Evolutionary conservation across 2,329 filamentous ascomycete species (phyloP), one percentile per base, ranked within the genome.

Genomic region (Davidsoniella neocaledoniae): DNA sequence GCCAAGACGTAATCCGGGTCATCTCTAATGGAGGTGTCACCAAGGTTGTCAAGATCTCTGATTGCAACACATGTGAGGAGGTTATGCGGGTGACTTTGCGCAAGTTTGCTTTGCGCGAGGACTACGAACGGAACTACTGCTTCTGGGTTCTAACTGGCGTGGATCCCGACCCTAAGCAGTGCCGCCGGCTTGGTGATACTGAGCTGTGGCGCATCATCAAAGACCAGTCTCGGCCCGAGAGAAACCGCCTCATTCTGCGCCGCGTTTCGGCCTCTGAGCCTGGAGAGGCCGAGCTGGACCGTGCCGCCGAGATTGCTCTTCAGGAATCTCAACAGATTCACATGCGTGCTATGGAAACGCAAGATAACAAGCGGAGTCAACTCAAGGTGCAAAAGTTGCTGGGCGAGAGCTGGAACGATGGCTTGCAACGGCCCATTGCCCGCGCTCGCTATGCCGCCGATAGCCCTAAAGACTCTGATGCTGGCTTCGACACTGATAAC

Each of bases 201-300:
- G 91, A 98, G 62, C 69, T 98, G 9, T 84, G 91, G 73, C 80
- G 86, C 54, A 85, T 96, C 49, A 93, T 93, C 64, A 87, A 86
- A 59, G 87, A 94, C 58, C 76, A 81, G 55, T 83, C 79, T 54
- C 78, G 87, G 48, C 82, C 86, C 2, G 91, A 98, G 64, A 77
- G 91, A 54, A 91, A 91, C 56, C 79, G 91, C 21, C 71, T 98
- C 38, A 96, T 98, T 54, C 70, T 98, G 16, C 74, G 90, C 54
- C 90, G 91, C 60, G 88, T 94, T n/a, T 86, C 91, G 53, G 81
- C 85, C 19, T 90, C 87, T 14, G 86, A 93, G 60, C 91, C 91
- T 0, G 86, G 90, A 43, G 76, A 83, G 46, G 78, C 88, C 12
- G 91, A 98, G 65, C 71, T 96, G 48, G 79, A 86, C 58, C 77